These are phyloP conservation scores for Poterioochromonas sp. DNA, from an alignment of 352 stramenopile genomes.

Conservation along the genomic window DNA sequence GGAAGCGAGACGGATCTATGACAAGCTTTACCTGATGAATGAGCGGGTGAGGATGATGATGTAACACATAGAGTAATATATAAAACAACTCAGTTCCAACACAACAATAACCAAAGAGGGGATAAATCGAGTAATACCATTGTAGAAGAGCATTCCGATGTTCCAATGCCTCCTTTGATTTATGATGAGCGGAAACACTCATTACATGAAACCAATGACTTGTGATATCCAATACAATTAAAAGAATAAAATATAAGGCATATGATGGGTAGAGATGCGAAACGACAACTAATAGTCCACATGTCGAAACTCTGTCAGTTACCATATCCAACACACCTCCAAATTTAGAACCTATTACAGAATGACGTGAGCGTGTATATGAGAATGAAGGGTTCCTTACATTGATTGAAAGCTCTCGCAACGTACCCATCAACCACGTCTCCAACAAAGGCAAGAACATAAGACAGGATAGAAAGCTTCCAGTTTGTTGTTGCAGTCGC, in stretches of 20 bases:
- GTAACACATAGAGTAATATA: slow-evolving; percentile 74
- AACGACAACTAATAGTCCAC: slow-evolving; percentile 84
- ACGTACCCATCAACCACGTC: slow-evolving; percentile 96
- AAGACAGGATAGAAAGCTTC: slow-evolving; percentile 67
- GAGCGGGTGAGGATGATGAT: slow-evolving; percentile 56
- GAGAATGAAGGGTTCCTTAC: slow-evolving; percentile 40
- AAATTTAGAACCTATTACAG: slow-evolving; percentile 66
- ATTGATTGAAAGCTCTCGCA: slow-evolving; percentile 88
- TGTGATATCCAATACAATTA: slow-evolving; percentile 89
- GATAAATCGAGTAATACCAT: slow-evolving; percentile 80
- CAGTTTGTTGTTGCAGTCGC: slow-evolving; percentile 54
- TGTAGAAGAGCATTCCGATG: slow-evolving; percentile 85
- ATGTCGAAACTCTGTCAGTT: slow-evolving; percentile 90
- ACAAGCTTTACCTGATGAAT: slow-evolving; percentile 38
- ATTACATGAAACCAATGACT: slow-evolving; percentile 98
- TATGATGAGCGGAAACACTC: slow-evolving; percentile 80
- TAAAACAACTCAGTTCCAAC: slow-evolving; percentile 80
- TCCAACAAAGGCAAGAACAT: slow-evolving; percentile 87
- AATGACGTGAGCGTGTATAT: neutral
- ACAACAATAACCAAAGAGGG: slow-evolving; percentile 83
- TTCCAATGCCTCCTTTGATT: slow-evolving; percentile 67
- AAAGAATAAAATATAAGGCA: slow-evolving; percentile 64
- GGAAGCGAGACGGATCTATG: too few relatives aligned
- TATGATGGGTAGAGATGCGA: slow-evolving; percentile 75
- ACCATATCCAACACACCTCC: slow-evolving; percentile 95